Percentiles rank a stretch among this genome's conserved stretches.
Conservation (phyloP, 2,329 filamentous ascomycete species). For the Huntiella savannae region DNA sequence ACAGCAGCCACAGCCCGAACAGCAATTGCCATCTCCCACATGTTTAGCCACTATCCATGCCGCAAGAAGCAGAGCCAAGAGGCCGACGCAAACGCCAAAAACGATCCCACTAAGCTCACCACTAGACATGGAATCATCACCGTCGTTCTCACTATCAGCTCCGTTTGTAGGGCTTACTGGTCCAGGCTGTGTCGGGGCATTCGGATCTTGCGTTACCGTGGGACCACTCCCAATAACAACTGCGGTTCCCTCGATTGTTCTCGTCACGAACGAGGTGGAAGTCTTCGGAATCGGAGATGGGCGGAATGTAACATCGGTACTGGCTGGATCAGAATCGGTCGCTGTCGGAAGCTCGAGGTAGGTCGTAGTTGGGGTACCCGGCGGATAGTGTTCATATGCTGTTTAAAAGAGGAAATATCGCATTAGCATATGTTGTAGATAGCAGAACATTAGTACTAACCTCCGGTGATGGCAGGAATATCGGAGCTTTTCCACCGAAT, state of each 20-base stretch:
- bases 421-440: neutral
- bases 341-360: neutral
- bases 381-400: too few species aligned
- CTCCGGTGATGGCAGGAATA: slow-evolving; percentile 2
- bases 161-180: neutral
- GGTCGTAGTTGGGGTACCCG: neutral
- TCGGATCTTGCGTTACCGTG: neutral
- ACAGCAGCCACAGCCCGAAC: neutral
- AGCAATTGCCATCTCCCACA: slow-evolving; percentile 5
- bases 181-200: neutral
- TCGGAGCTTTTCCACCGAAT: slow-evolving; percentile 16
- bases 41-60: slow-evolving; percentile 4
- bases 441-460: neutral
- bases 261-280: neutral
- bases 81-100: slow-evolving; percentile 5
- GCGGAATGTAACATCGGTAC: neutral
- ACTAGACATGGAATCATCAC: neutral
- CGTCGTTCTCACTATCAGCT: neutral
- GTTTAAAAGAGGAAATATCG: too few species aligned
- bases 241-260: neutral
- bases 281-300: neutral
- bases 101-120: slow-evolving; percentile 8
- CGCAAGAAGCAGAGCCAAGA: slow-evolving; percentile 1
- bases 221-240: neutral
- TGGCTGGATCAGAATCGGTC: neutral